Conservation (phyloP, 306 rosid species). For the Spatholobus suberectus region DNA sequence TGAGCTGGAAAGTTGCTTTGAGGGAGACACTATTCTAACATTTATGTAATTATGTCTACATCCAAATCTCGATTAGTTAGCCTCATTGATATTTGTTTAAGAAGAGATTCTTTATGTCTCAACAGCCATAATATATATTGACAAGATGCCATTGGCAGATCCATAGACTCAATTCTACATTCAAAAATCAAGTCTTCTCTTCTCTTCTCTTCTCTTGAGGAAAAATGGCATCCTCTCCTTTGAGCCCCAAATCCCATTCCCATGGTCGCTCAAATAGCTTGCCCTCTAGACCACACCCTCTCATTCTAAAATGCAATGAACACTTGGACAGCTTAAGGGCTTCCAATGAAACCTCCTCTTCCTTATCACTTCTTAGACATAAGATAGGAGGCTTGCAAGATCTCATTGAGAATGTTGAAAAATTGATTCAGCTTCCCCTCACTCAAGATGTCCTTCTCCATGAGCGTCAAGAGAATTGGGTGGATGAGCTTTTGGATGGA, state of each 20-base stretch:
- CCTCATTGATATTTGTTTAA: neutral
- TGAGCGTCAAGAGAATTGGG: slow-evolving; percentile 3
- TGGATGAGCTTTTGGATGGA: slow-evolving; percentile 32
- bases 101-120: slow-evolving; percentile 40
- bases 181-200: slow-evolving; percentile 32
- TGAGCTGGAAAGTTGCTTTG: slow-evolving; percentile 36
- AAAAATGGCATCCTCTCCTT: slow-evolving; percentile 43
- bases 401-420: slow-evolving; percentile 34
- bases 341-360: slow-evolving; percentile 32
- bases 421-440: slow-evolving; percentile 20
- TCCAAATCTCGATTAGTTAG: slow-evolving; percentile 42
- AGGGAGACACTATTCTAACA: slow-evolving; percentile 31
- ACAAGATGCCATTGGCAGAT: slow-evolving; percentile 30
- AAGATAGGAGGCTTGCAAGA: slow-evolving; percentile 34
- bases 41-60: slow-evolving; percentile 8
- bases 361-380: slow-evolving; percentile 26
- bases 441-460: slow-evolving; percentile 26
- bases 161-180: slow-evolving; percentile 36
- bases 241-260: slow-evolving; percentile 22
- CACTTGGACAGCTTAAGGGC: slow-evolving; percentile 29
- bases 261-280: slow-evolving; percentile 44
- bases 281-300: slow-evolving; percentile 43
- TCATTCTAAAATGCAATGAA: slow-evolving; percentile 35
- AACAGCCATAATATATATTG: slow-evolving; percentile 29
- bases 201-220: neutral